Conservation (phyloP, 345 rosid genomes). For the Boechera stricta region DNA sequence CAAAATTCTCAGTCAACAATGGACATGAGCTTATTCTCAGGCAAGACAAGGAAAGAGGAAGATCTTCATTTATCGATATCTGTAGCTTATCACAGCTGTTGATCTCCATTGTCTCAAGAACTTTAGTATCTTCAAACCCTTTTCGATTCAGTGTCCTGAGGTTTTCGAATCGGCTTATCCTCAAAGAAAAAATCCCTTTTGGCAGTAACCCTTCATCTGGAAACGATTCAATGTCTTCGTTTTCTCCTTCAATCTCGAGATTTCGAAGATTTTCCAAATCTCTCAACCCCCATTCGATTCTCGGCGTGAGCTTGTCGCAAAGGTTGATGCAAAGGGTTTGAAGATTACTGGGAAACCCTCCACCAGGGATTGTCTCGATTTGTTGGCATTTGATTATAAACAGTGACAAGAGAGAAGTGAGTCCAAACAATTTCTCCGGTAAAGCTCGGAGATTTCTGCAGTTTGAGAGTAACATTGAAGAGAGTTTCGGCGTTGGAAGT, state of each 20-base stretch:
- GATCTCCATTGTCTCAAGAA: conserved; percentile 45
- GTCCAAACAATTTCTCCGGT: conserved; percentile 45
- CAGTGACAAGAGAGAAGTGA: conserved; percentile 45
- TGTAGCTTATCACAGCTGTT: conserved; percentile 45
- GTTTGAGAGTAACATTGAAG: conserved; percentile 46
- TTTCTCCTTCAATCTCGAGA: conserved; percentile 49
- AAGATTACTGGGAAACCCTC: conserved; percentile 46
- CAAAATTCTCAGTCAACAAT: conserved; percentile 30
- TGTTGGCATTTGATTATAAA: conserved; percentile 45
- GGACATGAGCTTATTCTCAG: conserved; percentile 41
- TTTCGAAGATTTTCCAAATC: conserved; percentile 42
- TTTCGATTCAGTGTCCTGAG: conserved; percentile 33
- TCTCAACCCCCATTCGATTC: conserved; percentile 42
- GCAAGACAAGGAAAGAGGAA: conserved; percentile 47
- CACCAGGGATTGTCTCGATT: conserved; percentile 40
- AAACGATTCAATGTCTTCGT: conserved; percentile 43
- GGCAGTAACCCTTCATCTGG: conserved; percentile 50
- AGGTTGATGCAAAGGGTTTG: conserved; percentile 41
- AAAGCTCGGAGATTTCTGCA: conserved; percentile 45
- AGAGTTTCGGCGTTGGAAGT: conserved; percentile 45
- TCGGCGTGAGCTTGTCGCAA: conserved; percentile 46
- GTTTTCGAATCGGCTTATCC: conserved; percentile 40
- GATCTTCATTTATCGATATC: conserved; percentile 42
- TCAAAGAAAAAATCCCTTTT: conserved; percentile 28
- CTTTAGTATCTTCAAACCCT: conserved; percentile 41